Conservation (phyloP, 1,284 basidiomycete species). For the Porogramme epimiltina region DNA sequence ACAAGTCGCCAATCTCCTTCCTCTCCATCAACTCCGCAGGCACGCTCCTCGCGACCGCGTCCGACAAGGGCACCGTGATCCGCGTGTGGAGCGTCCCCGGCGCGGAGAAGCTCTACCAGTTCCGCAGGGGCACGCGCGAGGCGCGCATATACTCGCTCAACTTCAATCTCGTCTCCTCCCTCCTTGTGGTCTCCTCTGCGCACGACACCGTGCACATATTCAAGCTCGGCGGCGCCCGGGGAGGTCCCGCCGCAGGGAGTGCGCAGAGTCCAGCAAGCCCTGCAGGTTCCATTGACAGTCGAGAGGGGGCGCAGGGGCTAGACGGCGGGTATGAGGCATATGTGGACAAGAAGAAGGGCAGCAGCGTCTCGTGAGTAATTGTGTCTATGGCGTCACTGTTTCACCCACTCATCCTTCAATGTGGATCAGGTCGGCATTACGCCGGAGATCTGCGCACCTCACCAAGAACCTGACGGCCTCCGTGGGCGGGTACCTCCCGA, state of each 20-base stretch:
- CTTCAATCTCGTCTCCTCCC: constrained; percentile 84
- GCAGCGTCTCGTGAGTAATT: constrained; percentile 42
- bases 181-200: constrained; percentile 90
- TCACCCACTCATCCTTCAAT: neutral
- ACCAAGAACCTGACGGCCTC: constrained; percentile 82
- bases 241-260: constrained; percentile 11
- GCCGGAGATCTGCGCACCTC: constrained; percentile 74
- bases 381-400: neutral
- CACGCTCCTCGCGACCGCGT: constrained; percentile 90
- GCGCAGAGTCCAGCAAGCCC: constrained; percentile 47
- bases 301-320: constrained; percentile 54
- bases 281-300: constrained; percentile 65
- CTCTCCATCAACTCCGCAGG: constrained; percentile 88
- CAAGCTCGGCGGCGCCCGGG: constrained; percentile 61
- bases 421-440: constrained; percentile 53
- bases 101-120: constrained; percentile 94
- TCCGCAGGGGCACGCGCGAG: constrained; percentile 86
- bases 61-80: constrained; percentile 97
- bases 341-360: constrained; percentile 68
- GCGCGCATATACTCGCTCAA: constrained; percentile 90
- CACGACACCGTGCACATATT: constrained; percentile 98
- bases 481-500: constrained; percentile 90
- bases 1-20: constrained; percentile 91
- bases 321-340: constrained; percentile 80
- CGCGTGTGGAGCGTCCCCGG: constrained; percentile 92